phyloP scores from a whole-genome alignment of 352 stramenopile species.

The Globisporangium mamillatum region DNA sequence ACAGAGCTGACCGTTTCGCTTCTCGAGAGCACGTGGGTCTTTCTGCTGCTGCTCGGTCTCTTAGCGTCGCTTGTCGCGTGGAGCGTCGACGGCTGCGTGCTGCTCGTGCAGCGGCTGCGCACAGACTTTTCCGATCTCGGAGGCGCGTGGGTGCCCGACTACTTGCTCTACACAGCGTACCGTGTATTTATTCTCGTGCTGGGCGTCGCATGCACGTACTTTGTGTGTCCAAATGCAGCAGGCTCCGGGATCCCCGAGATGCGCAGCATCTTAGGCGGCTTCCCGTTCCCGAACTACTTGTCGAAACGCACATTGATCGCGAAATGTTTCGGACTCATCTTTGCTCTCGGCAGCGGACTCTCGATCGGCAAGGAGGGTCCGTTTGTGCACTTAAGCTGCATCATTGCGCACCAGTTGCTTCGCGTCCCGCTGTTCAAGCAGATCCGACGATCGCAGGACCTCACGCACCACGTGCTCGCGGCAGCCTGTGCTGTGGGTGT shows the following conservation, averaged over 20 bases:
- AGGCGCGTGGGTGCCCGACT: slow-evolving; percentile 47
- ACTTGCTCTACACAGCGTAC: slow-evolving; percentile 61
- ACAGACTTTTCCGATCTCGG: slow-evolving; percentile 40
- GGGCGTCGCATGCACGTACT: slow-evolving; percentile 52
- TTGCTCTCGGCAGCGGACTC: slow-evolving; percentile 62
- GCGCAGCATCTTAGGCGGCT: slow-evolving; percentile 71
- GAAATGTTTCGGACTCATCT: slow-evolving; percentile 65
- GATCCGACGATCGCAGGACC: slow-evolving; percentile 50
- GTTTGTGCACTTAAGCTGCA: slow-evolving; percentile 77
- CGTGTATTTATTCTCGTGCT: slow-evolving; percentile 60
- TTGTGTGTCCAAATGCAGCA: slow-evolving; percentile 58
- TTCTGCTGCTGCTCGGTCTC: slow-evolving; percentile 57
- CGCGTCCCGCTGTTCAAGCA: slow-evolving; percentile 56
- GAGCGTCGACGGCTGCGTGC: slow-evolving; percentile 60
- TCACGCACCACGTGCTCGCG: slow-evolving; percentile 68
- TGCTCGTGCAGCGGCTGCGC: slow-evolving; percentile 39
- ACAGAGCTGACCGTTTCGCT: slow-evolving; percentile 41
- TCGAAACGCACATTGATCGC: slow-evolving; percentile 51
- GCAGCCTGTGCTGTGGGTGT: slow-evolving; percentile 74
- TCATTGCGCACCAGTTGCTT: slow-evolving; percentile 68
- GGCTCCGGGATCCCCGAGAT: slow-evolving; percentile 81
- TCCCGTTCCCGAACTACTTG: slow-evolving; percentile 67
- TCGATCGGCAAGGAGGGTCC: slow-evolving; percentile 79
- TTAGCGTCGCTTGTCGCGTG: slow-evolving; percentile 59
- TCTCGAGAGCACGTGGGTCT: slow-evolving; percentile 74